Conservation (phyloP, 148 eudicot species). For the Suaeda aralocaspica region DNA sequence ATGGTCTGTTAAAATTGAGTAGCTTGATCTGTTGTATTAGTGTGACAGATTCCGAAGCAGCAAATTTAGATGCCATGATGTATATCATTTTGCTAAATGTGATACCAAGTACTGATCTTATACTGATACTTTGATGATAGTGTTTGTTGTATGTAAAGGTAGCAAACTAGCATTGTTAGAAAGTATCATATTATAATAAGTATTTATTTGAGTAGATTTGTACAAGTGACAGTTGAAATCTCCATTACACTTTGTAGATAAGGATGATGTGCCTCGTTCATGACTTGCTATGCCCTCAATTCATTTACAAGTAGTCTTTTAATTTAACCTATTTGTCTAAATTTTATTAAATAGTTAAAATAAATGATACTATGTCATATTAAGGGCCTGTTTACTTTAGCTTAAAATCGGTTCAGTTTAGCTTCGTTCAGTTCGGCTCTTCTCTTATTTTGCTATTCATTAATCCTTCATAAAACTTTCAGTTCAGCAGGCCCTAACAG, state of each 20-base stretch:
- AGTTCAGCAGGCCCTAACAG: no score
- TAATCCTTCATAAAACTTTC: no score
- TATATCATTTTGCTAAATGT: neutral
- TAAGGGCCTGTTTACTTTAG: no score
- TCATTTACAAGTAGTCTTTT: no score
- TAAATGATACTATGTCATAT: no score
- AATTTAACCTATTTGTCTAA: no score
- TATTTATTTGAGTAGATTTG: neutral
- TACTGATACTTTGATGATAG: neutral
- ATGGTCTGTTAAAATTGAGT: neutral
- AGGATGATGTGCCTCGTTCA: neutral
- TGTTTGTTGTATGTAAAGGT: neutral
- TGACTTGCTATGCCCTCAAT: neutral
- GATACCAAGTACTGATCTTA: no score
- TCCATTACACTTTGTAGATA: neutral
- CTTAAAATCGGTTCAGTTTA: no score
- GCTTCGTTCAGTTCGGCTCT: no score
- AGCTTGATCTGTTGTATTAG: neutral
- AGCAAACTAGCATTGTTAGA: neutral
- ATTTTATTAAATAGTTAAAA: no score
- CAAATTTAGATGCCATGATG: neutral
- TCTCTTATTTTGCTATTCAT: no score
- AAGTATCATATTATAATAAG: neutral
- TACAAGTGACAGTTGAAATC: neutral
- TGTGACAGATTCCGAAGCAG: neutral